phyloP scores from a whole-genome alignment of 2,329 filamentous ascomycete species.

The Ophiocordyceps camponoti-floridani region DNA sequence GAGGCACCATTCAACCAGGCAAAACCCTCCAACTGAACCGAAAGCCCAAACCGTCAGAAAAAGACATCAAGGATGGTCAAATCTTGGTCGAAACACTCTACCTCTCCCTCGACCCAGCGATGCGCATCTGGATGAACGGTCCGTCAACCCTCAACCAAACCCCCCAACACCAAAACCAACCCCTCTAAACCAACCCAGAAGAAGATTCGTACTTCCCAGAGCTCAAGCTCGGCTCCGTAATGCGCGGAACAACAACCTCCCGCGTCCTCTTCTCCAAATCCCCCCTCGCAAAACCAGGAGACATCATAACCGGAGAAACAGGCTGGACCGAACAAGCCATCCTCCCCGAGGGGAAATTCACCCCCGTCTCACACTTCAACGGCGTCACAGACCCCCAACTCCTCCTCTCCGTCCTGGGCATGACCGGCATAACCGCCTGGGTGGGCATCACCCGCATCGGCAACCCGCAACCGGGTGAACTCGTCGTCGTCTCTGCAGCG shows the following conservation, averaged over 20 bases:
- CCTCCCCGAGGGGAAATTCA: slow-evolving; percentile 30
- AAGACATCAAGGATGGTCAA: slow-evolving; percentile 43
- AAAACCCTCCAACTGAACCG: slow-evolving; percentile 42
- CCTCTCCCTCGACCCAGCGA: slow-evolving; percentile 56
- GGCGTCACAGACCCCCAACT: slow-evolving; percentile 31
- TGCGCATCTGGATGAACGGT: slow-evolving; percentile 55
- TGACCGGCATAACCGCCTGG: slow-evolving; percentile 59
- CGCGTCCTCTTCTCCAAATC: slow-evolving; percentile 45
- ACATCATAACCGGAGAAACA: slow-evolving; percentile 31
- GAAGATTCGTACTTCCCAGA: slow-evolving; percentile 46
- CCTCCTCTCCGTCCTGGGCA: slow-evolving; percentile 41
- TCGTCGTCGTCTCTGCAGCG: slow-evolving; percentile 61
- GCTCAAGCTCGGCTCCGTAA: slow-evolving; percentile 47
- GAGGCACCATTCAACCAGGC: slow-evolving; percentile 40
- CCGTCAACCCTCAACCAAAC: slow-evolving; percentile 4
- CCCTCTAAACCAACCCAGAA: slow-evolving; percentile 5
- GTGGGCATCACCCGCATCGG: slow-evolving; percentile 56
- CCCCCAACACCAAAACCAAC: too few species aligned
- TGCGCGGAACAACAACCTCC: slow-evolving; percentile 45
- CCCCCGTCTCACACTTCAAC: slow-evolving; percentile 21
- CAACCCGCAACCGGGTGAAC: slow-evolving; percentile 48
- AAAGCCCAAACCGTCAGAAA: slow-evolving; percentile 28
- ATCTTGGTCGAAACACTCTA: slow-evolving; percentile 44
- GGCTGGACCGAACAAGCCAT: slow-evolving; percentile 55
- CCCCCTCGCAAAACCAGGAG: slow-evolving; percentile 33